Evolutionary conservation across 2,329 filamentous ascomycete genomes (phyloP), one percentile per base, ranked within the genome.

Genomic region (Diaporthe helianthi): DNA sequence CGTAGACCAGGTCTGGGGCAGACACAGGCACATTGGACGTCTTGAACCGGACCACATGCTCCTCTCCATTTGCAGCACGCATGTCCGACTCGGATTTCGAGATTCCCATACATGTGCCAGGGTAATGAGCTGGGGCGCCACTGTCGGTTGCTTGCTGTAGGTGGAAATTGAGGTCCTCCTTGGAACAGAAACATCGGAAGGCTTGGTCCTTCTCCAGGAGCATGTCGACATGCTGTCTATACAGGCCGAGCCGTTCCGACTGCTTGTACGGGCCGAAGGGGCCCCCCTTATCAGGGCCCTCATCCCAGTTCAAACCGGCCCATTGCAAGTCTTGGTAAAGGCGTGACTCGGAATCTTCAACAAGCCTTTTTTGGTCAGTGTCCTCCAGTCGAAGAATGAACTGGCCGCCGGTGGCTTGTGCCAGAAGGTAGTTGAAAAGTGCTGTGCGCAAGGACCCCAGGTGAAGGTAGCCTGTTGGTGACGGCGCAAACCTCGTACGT

Each of bases 301-400:
- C 97, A 79, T 98, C 94, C 95, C 95, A 99, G 65, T 91, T 83
- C 38, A 99, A 82, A 0, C 94, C 94, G 22, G 94, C 92, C 96
- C 96, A 99, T 81, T 86, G 85, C 66, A 99, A 80, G 77, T 98
- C 95, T 69, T 91, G 83, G 73, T 91, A 92, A 3, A 99, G 81
- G 67, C 90, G 87, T 71, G 90, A 79, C 78, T 98, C 94, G 1
- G 96, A 94, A 76, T 91, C 94, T 0, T 84, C 81, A 4, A 98
- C 89, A 10, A 95, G 90, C 71, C 96, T 89, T 82, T 91, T 93
- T 85, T 93, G 92, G 80, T 98, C 96, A 5, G 96, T 99, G 79
- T 99, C 96, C 82, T 99, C 96, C 72, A 99, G 90, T 12, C 96
- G 89, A 61, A 99, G 82, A 13, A 99, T 81, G 76, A 99, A 99